Conservation (phyloP, 2,329 filamentous ascomycete species). For the Gaeumannomyces sp. region DNA sequence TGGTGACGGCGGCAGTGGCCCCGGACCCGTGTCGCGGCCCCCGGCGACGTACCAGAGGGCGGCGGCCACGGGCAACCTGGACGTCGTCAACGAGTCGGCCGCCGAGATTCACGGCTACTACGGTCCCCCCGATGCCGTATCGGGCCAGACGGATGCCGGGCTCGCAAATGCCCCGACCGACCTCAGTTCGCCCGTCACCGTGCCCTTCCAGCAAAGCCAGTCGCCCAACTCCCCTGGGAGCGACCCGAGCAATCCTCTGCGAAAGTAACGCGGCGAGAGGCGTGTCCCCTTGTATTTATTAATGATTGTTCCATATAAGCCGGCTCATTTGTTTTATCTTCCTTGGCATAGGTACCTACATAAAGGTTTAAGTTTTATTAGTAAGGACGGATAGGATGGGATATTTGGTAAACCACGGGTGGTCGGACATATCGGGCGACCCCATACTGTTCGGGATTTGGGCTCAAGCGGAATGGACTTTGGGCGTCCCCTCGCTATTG, state of each 20-base stretch:
- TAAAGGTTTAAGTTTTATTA: background rate
- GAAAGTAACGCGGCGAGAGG: background rate
- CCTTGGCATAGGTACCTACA: background rate
- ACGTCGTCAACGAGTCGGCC: conserved; percentile 32
- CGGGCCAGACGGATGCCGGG: conserved; percentile 35
- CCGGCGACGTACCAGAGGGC: conserved; percentile 20
- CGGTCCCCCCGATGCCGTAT: conserved; percentile 32
- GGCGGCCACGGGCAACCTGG: conserved; percentile 18
- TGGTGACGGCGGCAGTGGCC: conserved; percentile 15
- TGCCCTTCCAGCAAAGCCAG: background rate
- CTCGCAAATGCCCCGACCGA: conserved; percentile 7
- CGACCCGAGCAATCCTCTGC: background rate
- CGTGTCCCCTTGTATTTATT: background rate
- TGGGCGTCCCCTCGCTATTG: background rate
- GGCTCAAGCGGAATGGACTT: background rate
- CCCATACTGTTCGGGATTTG: background rate
- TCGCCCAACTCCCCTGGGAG: background rate
- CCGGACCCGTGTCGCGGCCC: background rate
- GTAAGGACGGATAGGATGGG: background rate
- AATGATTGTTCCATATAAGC: background rate
- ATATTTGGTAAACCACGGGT: background rate
- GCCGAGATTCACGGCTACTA: conserved; percentile 42
- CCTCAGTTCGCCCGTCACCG: conserved; percentile 12
- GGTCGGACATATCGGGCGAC: conserved; percentile 3
- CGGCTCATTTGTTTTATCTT: background rate